These are phyloP conservation scores for Phytophthora europaea DNA, from an alignment of 352 stramenopile species.

Conservation along the genomic window DNA sequence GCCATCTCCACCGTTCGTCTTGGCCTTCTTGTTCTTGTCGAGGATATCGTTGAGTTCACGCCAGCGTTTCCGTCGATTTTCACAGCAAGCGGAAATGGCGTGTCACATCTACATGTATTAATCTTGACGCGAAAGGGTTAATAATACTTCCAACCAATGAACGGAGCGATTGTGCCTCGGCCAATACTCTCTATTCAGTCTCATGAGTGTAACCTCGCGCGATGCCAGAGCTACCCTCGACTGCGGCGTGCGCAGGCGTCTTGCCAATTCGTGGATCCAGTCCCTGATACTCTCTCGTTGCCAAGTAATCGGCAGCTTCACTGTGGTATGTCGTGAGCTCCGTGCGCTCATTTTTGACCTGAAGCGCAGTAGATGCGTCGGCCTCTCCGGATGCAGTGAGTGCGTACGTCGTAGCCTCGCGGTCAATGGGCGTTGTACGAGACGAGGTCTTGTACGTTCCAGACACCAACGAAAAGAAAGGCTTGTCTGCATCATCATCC, in stretches of 20 bases:
- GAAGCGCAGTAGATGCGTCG: slow-evolving; percentile 54
- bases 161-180: too few relatives aligned
- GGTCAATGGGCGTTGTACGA: slow-evolving; percentile 17
- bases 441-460: slow-evolving; percentile 75
- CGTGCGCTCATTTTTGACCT: slow-evolving; percentile 60
- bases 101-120: too few relatives aligned
- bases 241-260: slow-evolving; percentile 79
- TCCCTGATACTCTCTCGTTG: slow-evolving; percentile 77
- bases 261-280: slow-evolving; percentile 87
- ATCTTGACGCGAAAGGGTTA: too few relatives aligned
- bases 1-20: too few relatives aligned
- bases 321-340: slow-evolving; percentile 76
- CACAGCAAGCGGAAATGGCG: too few relatives aligned
- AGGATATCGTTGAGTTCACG: too few relatives aligned
- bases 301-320: slow-evolving; percentile 80
- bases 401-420: slow-evolving; percentile 29
- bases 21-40: too few relatives aligned
- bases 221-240: slow-evolving; percentile 80
- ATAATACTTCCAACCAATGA: too few relatives aligned
- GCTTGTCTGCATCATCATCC: slow-evolving; percentile 63
- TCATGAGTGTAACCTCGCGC: slow-evolving; percentile 83
- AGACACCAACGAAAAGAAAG: slow-evolving; percentile 86
- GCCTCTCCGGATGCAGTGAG: slow-evolving; percentile 38
- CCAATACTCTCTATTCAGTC: slow-evolving; percentile 33
- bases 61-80: too few relatives aligned